Evolutionary conservation across 2,329 filamentous ascomycete species (phyloP).

Genomic region (Aureobasidium melanogenum): DNA sequence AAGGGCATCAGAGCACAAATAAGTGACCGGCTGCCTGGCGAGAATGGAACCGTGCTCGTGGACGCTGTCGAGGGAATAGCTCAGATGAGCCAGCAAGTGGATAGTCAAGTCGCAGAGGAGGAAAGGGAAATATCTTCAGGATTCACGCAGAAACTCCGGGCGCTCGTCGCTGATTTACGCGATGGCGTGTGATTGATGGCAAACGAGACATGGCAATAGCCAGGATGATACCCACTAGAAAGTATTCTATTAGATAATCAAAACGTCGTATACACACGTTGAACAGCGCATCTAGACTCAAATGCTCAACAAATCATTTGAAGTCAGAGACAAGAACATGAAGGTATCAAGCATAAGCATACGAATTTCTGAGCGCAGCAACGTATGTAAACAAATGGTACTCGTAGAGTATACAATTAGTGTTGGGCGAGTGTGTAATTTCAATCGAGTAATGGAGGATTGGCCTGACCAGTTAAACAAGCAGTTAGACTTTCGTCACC

Average conservation of each 20-base stretch:
- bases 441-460: conserved; percentile 4
- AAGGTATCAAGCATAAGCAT: not conserved
- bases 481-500: conserved; percentile 5
- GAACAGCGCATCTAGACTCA: not conserved
- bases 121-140: conserved; percentile 39
- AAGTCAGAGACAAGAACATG: not conserved
- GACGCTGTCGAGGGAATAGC: conserved; percentile 55
- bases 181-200: not conserved
- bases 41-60: conserved; percentile 43
- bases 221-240: conserved; percentile 1
- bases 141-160: conserved; percentile 46
- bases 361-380: not conserved
- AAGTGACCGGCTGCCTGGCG: conserved; percentile 32
- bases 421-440: not conserved
- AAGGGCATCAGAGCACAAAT: conserved; percentile 29
- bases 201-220: not conserved
- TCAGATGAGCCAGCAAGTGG: conserved; percentile 50
- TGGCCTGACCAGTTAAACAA: conserved; percentile 1
- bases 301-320: not conserved
- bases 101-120: conserved; percentile 39
- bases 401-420: not conserved
- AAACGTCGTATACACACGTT: conserved; percentile 4
- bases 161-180: conserved; percentile 34
- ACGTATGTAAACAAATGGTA: not conserved
- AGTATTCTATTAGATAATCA: not conserved